A percentile compares a stretch with the other conserved stretches of the same genome.
Conservation (phyloP, 208 protist genomes). For the Trypanosoma conorhini region DNA sequence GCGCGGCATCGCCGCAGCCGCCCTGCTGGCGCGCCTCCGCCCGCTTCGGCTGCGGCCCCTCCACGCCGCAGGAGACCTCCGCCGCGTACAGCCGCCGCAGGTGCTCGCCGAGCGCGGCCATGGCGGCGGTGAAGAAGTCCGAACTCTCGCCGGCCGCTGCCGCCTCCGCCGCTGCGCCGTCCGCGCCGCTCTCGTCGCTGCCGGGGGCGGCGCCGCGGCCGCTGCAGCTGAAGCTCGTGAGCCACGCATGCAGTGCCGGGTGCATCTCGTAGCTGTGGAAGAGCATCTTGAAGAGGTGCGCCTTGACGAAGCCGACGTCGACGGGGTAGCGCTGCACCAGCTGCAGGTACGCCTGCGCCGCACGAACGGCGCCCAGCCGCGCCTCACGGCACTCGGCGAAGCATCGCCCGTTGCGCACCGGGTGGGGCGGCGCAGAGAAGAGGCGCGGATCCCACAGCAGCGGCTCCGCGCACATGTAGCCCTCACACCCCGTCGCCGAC, state of each 20-base stretch:
- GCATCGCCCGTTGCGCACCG: constrained; percentile 26
- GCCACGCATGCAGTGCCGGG: constrained; percentile 37
- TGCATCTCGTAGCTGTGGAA: constrained; percentile 83
- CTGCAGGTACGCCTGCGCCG: constrained; percentile 57
- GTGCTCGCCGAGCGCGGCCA: constrained; percentile 42
- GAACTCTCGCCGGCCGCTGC: background rate
- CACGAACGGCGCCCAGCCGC: constrained; percentile 49
- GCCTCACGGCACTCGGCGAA: constrained; percentile 22
- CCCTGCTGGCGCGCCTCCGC: constrained; percentile 15
- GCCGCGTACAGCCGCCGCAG: constrained; percentile 31
- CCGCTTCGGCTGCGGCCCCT: constrained; percentile 44
- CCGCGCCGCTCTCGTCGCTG: background rate
- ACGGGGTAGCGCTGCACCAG: constrained; percentile 54
- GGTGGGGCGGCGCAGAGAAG: constrained; percentile 48
- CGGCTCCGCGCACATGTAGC: constrained; percentile 89
- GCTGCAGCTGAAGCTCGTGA: constrained; percentile 39
- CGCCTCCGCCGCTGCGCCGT: background rate
- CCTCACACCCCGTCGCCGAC: constrained; percentile 55
- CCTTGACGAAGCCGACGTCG: constrained; percentile 77
- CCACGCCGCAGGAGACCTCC: constrained; percentile 34
- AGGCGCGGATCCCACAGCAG: constrained; percentile 86
- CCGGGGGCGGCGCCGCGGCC: background rate
- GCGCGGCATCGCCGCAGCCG: background rate
- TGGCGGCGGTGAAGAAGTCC: constrained; percentile 5
- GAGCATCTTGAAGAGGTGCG: constrained; percentile 89